Base-by-base conservation (phyloP, 805 yeast genomes). In the Candida gorgasii region DNA sequence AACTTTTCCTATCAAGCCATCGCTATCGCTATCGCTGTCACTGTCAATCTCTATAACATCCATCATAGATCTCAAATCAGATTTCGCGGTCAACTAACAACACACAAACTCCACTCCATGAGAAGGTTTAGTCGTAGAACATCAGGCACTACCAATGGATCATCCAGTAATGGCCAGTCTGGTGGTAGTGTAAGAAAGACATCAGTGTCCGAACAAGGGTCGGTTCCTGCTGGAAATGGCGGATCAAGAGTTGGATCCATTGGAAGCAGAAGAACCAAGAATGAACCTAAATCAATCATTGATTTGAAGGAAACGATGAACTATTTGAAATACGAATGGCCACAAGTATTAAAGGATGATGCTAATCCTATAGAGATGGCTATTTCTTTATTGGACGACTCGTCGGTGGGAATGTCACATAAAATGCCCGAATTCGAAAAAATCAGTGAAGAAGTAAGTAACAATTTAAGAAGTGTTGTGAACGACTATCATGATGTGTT, bases 351-450 rank as follows among this genome's bases (percentile, higher is more conserved):
- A 9, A 57, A 54, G 15, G 61, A 57, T 12, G 74, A 79, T 38
- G 52, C 88, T 42, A 89, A 89, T 57, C 95, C 96, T 1, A 73
- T 93, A 35, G 97, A 89, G 52, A 69, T 84, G 40, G 97, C 97
- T 0, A 69, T 92, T 29, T 81, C 90, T 1, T 69, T 93, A 44
- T 68, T 89, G 54, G 97, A 92, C 61, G 84, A 82, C 53, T 81
- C 95, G 2, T 86, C 96, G 0, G 93, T 89, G n/a, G 98, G 98
- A 0, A 65, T 87, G 53, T 95, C 96, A 0, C 84, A 82, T 53
- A 78, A 83, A 46, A 72, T 73, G 44, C 73, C 73, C 1, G 89
- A 87, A 47, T 92, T 92, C 51, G 68, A 73, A 32, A 74, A 75
- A 36, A 62, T 89, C 34, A 79, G 83, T 47, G 66, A 68, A 17